Evolutionary conservation across 2,329 filamentous ascomycete species (phyloP).

Genomic region (Arthrobotrys musiformis): DNA sequence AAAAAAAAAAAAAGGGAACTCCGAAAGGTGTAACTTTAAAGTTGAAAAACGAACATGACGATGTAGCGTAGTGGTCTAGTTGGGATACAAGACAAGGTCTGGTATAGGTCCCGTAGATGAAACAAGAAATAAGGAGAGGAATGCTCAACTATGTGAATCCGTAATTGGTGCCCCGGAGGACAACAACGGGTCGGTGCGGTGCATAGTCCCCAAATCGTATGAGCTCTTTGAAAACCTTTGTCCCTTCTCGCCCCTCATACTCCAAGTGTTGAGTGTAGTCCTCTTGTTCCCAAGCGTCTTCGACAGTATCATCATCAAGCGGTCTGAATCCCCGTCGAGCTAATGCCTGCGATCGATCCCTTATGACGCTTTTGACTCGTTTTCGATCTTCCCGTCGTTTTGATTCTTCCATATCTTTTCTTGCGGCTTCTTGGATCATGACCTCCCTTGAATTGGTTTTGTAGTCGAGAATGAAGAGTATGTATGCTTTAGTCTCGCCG

Average conservation of each 20-base stretch:
- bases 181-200: slow-evolving; percentile 24
- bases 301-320: slow-evolving; percentile 20
- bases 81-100: too few relatives aligned
- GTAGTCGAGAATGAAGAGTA: slow-evolving; percentile 41
- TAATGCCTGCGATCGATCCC: background rate
- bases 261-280: background rate
- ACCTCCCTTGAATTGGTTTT: background rate
- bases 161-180: slow-evolving; percentile 36
- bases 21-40: too few relatives aligned
- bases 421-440: background rate
- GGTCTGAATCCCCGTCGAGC: slow-evolving; percentile 4
- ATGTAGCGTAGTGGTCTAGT: too few relatives aligned
- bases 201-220: slow-evolving; percentile 32
- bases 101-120: too few relatives aligned
- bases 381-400: slow-evolving; percentile 15
- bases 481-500: slow-evolving; percentile 34
- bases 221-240: slow-evolving; percentile 35
- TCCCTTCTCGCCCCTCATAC: slow-evolving; percentile 5
- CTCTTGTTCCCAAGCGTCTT: slow-evolving; percentile 39
- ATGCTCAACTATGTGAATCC: slow-evolving; percentile 8
- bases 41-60: too few relatives aligned
- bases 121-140: too few relatives aligned
- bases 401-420: slow-evolving; percentile 27
- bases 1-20: too few relatives aligned
- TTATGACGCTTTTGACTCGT: slow-evolving; percentile 2